Base-by-base conservation (phyloP, 306 rosid genomes). In the Casuarina equisetifolia region DNA sequence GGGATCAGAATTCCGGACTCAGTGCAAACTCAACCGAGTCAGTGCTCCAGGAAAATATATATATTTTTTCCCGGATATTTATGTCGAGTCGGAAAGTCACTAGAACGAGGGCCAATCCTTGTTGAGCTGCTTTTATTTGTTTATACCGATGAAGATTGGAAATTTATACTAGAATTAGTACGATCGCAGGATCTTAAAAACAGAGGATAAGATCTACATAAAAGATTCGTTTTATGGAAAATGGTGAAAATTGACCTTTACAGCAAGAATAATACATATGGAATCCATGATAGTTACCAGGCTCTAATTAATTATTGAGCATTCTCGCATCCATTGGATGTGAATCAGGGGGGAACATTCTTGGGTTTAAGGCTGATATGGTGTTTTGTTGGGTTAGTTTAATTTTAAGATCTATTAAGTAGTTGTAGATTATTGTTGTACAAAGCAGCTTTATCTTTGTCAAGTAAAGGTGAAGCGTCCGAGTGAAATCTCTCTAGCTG, bases 81-180 rank as follows among this genome's bases (percentile, higher is more conserved):
- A 6, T 69, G 87, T 79, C 84, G 84, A 86, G 88, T 84, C 79
- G 89, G 96, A 86, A 74, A 78, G 52, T 84, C 93, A 87, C 90
- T 83, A 67, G 46, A 70, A 75, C 70, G 46, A n/a, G 42, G 70
- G 75, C 83, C 64, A 80, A 79, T 77, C 46, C 58, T 69, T 69
- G 64, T 61, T 38, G 36, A 39, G 48, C 54, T 74, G 20, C 43
- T 69, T 84, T 80, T 54, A 57, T 39, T 74, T 79, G 74, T 78
- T 75, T 69, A 80, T 46, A 78, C 53, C 68, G 78, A 74, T 66
- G 76, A 59, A 67, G 63, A n/a, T 40, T 40, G 40, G 59, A 64
- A 74, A 32, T 42, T 25, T 70, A 32, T 76, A 19, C 80, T 50
- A 49, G 13, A 69, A 74, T 54, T 66, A 70, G 68, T 69, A 72